Evolutionary conservation across 2,329 filamentous ascomycete genomes (phyloP).

Genomic region (Fusarium buharicum): DNA sequence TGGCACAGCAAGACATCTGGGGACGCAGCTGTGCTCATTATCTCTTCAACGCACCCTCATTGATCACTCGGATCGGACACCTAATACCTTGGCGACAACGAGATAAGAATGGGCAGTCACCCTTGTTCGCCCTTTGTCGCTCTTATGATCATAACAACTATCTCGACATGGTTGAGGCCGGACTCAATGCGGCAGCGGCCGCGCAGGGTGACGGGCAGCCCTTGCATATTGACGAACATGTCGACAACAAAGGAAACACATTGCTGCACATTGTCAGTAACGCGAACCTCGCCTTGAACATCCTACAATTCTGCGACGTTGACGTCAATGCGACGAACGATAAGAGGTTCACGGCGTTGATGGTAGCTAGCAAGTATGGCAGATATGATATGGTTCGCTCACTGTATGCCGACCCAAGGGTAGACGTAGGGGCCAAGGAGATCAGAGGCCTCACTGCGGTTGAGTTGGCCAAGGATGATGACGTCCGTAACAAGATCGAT

Average conservation of each 20-base stretch:
- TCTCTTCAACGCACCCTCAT: constrained; percentile 85
- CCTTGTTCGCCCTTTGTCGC: constrained; percentile 91
- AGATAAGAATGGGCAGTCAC: constrained; percentile 98
- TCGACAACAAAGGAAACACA: constrained; percentile 93
- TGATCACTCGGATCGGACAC: constrained; percentile 80
- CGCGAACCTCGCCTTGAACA: constrained; percentile 75
- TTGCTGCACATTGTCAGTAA: constrained; percentile 96
- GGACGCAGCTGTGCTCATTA: constrained; percentile 95
- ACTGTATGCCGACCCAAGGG: constrained; percentile 86
- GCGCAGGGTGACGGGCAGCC: constrained; percentile 81
- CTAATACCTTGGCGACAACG: constrained; percentile 88
- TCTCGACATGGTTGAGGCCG: constrained; percentile 84
- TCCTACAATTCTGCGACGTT: constrained; percentile 88
- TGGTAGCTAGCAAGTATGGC: constrained; percentile 99
- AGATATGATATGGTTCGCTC: constrained; percentile 91
- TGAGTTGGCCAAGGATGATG: constrained; percentile 96
- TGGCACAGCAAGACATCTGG: constrained; percentile 81
- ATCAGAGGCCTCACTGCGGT: constrained; percentile 90
- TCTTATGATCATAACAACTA: constrained; percentile 96
- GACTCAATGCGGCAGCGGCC: constrained; percentile 76
- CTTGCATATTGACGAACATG: constrained; percentile 91
- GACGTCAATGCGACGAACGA: constrained; percentile 97
- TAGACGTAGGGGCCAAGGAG: constrained; percentile 87
- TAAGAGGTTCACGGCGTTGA: constrained; percentile 91
- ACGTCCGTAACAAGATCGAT: constrained; percentile 95